Base-by-base conservation (phyloP, 2,329 filamentous ascomycete genomes). In the Cyclaneusma minus region DNA sequence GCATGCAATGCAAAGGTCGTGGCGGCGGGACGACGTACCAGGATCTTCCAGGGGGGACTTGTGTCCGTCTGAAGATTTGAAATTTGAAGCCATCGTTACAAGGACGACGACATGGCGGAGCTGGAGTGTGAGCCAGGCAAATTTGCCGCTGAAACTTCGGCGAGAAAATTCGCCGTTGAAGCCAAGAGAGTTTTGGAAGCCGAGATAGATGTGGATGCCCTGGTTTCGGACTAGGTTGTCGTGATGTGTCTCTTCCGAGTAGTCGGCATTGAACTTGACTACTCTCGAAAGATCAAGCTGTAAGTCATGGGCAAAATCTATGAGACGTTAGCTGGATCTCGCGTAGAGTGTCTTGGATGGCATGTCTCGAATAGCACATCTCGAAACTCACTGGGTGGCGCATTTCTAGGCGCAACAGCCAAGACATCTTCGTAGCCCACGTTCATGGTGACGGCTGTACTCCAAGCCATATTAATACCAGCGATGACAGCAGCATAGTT, bases 131-230 rank as follows among this genome's bases (percentile, higher is more conserved):
- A 80, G 54, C 64, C 75, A 80, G 5, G 82, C 68, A 34, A 87
- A 66, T 45, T 83, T 84, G 34, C 78, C 74, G 27, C 66, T 60
- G 21, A 85, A 68, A 3, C 60, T 65, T 12, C 80, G 69, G 6
- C 63, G 54, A 18, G 61, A 56, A 30, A 61, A 60, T 37, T 74
- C 68, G 9, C 73, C 74, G 22, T 61, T 64, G 44, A 79, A 85
- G 3, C 79, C 81, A 7, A 94, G 56, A 27, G 81, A 73, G 30
- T 80, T 75, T 44, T 91, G 72, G 15, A 89, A 68, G 41, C 81
- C 80, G 8, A 94, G 58, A 30, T 73, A 81, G 29, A 80, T 64
- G 33, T 83, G 77, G 23, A 94, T 64, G 18, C 72, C 62, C 3
- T 62, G 58, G 41, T 89, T 85, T 32, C 74, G 62, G 35, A 89